These are phyloP conservation scores for Leptographium lundbergii DNA, from an alignment of 2,329 filamentous ascomycete species.

Conservation along the genomic window DNA sequence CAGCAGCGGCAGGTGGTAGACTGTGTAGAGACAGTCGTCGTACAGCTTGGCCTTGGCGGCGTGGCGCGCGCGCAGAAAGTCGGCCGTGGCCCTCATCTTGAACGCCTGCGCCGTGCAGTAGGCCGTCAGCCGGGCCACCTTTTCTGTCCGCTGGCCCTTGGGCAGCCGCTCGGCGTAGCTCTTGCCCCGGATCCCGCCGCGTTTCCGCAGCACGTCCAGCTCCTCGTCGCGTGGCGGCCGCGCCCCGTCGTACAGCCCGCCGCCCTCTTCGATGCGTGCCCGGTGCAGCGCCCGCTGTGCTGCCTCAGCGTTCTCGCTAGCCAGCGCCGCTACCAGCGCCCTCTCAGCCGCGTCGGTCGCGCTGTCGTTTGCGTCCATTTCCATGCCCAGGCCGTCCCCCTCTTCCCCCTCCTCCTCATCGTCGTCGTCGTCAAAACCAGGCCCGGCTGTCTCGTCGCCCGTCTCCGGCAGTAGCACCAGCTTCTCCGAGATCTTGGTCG, in stretches of 20 bases:
- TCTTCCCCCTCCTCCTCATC: conserved; percentile 45
- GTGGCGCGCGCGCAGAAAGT: conserved; percentile 79
- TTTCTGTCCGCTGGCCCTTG: conserved; percentile 76
- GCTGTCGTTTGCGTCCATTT: no score
- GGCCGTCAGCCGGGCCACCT: conserved; percentile 79
- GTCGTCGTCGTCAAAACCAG: background rate
- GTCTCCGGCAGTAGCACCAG: conserved; percentile 89
- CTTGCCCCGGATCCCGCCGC: conserved; percentile 57
- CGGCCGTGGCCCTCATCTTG: conserved; percentile 76
- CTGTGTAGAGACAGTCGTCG: conserved; percentile 91
- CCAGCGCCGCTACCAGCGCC: conserved; percentile 15
- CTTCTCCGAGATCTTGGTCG: conserved; percentile 92
- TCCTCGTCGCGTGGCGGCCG: conserved; percentile 56
- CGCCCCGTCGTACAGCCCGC: conserved; percentile 15
- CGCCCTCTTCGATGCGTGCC: conserved; percentile 23
- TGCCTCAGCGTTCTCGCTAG: conserved; percentile 46
- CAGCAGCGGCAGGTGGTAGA: conserved; percentile 83
- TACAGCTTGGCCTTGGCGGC: conserved; percentile 90
- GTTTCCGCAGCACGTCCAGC: conserved; percentile 48
- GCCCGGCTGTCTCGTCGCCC: conserved; percentile 27
- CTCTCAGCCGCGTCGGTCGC: conserved; percentile 21
- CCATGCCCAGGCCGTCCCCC: conserved; percentile 24
- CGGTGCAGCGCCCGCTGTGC: conserved; percentile 25
- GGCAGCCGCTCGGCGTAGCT: conserved; percentile 89
- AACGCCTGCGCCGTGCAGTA: conserved; percentile 94